A percentile compares a stretch with the other conserved stretches of the same genome.
Conservation (phyloP, 495 filamentous ascomycete species). For the Hypoxylon crocopeplum region DNA sequence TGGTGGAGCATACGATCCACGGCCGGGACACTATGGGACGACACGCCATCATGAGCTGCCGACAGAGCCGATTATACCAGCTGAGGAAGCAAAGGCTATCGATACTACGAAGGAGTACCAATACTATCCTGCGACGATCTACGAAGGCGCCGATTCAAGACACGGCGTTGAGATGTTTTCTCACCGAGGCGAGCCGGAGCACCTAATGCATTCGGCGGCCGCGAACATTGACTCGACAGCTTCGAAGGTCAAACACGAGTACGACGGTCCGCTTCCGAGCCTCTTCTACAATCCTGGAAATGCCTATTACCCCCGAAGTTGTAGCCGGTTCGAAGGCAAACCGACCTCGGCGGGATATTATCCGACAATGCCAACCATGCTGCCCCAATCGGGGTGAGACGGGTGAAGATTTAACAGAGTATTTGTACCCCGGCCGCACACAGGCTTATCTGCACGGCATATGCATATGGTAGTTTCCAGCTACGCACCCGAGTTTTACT, state of each 20-base stretch:
- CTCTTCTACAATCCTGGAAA: slow-evolving; percentile 45
- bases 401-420: neutral
- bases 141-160: slow-evolving; percentile 48
- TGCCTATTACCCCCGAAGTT: slow-evolving; percentile 46
- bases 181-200: slow-evolving; percentile 47
- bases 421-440: slow-evolving; percentile 5
- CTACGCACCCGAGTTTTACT: slow-evolving; percentile 11
- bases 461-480: slow-evolving; percentile 12
- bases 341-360: slow-evolving; percentile 53
- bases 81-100: slow-evolving; percentile 56
- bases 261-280: slow-evolving; percentile 50
- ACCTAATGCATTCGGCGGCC: slow-evolving; percentile 31
- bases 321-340: slow-evolving; percentile 55
- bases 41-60: slow-evolving; percentile 53
- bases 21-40: slow-evolving; percentile 45
- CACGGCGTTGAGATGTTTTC: slow-evolving; percentile 53
- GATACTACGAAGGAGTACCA: slow-evolving; percentile 52
- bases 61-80: slow-evolving; percentile 51
- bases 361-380: slow-evolving; percentile 49
- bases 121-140: slow-evolving; percentile 55
- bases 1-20: slow-evolving; percentile 46
- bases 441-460: slow-evolving; percentile 18
- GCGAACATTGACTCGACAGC: slow-evolving; percentile 16
- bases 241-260: slow-evolving; percentile 54
- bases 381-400: slow-evolving; percentile 39